Base-by-base conservation (phyloP, 208 protist species). In the Crithidia expoeki region DNA sequence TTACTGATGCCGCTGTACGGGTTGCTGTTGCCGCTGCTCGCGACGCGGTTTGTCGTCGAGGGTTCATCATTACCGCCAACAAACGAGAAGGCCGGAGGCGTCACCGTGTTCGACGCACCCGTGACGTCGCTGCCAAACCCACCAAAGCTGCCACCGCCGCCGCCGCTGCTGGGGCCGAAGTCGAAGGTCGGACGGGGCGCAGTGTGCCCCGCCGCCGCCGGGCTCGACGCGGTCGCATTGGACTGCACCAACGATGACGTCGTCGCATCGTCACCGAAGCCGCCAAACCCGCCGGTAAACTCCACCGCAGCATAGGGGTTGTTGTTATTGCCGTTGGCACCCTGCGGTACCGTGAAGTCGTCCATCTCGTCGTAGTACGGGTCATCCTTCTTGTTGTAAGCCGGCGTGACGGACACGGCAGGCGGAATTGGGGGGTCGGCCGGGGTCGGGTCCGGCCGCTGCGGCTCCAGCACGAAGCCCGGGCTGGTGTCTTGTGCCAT, bases 361-460 rank as follows among this genome's bases (percentile, higher is more conserved):
- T 91, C 82, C 62, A 91, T 91, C 51, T 88, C 82, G 32, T 91
- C 85, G 74, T 91, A 91, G 77, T 84, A 91, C 11, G 85, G 85
- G 64, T 91, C 77, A 34, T 86, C 73, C 14, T 59, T 76, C 40
- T 73, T 78, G 56, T 79, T 72, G 64, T 78, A 71, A 28, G 72
- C 47, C 0, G 23, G 30, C 3, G 36, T 40, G 12, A 70, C 63
- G 30, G 52, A 63, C 23, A 68, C 55, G 14, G 61, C 36, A 9
- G 68, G 49, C 42, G 68, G 49, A 27, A 65, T 66, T 3, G 74
- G 33, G 10, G 53, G 46, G 27, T 32, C 65, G 17, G 57, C n/a
- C 44, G 27, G 17, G 23, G 59, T 19, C 16, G 60, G 33, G 10
- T 62, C 60, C 21, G 72, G n/a, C 40, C 56, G 17, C 51, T 67